These are phyloP conservation scores for Plasmodium cynomolgi DNA, from an alignment of 169 alveolate genomes.

Conservation along the genomic window DNA sequence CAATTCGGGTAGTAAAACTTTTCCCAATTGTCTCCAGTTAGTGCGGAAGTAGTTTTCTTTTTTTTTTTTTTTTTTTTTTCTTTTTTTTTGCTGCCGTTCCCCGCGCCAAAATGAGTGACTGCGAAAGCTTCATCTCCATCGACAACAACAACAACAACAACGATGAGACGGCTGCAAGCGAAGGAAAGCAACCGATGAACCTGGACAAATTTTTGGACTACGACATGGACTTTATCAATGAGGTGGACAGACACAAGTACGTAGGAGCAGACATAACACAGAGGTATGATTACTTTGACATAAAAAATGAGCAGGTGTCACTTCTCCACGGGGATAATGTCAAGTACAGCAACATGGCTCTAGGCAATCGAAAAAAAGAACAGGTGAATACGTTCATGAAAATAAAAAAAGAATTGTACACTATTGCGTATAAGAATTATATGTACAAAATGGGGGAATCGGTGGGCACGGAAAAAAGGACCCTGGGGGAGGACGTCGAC, in stretches of 20 bases:
- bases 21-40: not conserved
- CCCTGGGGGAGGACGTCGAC: not conserved
- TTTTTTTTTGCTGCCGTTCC: not conserved
- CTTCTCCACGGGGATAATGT: not conserved
- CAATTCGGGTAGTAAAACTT: not conserved
- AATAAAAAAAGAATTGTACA: conserved; percentile 30
- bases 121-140: conserved; percentile 31
- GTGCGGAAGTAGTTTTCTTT: not conserved
- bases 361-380: conserved; percentile 17
- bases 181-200: not conserved
- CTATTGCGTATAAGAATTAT: conserved; percentile 43
- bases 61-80: not conserved
- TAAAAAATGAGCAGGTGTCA: conserved; percentile 1
- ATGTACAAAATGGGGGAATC: not conserved
- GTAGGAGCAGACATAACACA: conserved; percentile 32
- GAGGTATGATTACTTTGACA: conserved; percentile 11
- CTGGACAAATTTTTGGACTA: conserved; percentile 48
- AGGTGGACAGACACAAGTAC: conserved; percentile 10
- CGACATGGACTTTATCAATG: conserved; percentile 39
- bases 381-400: conserved; percentile 16
- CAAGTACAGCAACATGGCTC: not conserved
- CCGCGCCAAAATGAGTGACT: conserved; percentile 41
- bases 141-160: conserved; percentile 19
- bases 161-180: not conserved
- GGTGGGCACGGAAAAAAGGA: not conserved